Evolutionary conservation across 345 rosid species (phyloP).

Genomic region (Camelina hispida): DNA sequence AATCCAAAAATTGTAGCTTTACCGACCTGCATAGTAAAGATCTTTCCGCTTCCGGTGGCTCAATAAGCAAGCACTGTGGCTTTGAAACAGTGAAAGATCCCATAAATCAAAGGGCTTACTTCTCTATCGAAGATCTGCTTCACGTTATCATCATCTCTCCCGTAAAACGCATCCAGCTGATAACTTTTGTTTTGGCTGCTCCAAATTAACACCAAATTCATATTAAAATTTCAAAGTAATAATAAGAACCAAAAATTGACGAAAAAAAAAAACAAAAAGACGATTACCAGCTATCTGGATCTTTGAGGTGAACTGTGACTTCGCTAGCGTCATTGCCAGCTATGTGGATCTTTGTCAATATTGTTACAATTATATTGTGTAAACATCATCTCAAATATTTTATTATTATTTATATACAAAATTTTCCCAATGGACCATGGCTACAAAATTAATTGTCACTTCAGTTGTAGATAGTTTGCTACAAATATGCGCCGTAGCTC

Average conservation of each 20-base stretch:
- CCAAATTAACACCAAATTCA: too few relatives aligned
- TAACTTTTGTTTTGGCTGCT: slow-evolving; percentile 77
- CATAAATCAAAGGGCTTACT: slow-evolving; percentile 68
- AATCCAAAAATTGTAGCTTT: background rate
- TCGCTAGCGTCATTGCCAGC: slow-evolving; percentile 48
- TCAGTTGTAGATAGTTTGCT: too few relatives aligned
- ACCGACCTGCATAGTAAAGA: slow-evolving; percentile 89
- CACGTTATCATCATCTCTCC: slow-evolving; percentile 65
- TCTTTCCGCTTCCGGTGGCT: slow-evolving; percentile 89
- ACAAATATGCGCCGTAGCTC: too few relatives aligned
- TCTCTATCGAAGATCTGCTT: slow-evolving; percentile 70
- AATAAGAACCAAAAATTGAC: background rate
- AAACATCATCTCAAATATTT: too few relatives aligned
- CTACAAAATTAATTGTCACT: too few relatives aligned
- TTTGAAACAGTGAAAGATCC: slow-evolving; percentile 68
- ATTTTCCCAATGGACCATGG: too few relatives aligned
- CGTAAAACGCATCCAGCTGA: slow-evolving; percentile 81
- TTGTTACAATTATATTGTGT: too few relatives aligned
- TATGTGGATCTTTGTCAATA: too few relatives aligned
- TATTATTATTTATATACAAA: too few relatives aligned
- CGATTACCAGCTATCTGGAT: slow-evolving; percentile 67
- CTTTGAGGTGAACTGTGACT: slow-evolving; percentile 71
- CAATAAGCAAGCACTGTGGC: slow-evolving; percentile 95
- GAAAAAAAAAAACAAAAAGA: background rate
- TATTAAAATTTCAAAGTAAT: background rate